A percentile compares a stretch with the other conserved stretches of the same genome.
These are phyloP conservation scores for Pseudozyma pruni DNA, from an alignment of 1,284 basidiomycete genomes.

Conservation along the genomic window DNA sequence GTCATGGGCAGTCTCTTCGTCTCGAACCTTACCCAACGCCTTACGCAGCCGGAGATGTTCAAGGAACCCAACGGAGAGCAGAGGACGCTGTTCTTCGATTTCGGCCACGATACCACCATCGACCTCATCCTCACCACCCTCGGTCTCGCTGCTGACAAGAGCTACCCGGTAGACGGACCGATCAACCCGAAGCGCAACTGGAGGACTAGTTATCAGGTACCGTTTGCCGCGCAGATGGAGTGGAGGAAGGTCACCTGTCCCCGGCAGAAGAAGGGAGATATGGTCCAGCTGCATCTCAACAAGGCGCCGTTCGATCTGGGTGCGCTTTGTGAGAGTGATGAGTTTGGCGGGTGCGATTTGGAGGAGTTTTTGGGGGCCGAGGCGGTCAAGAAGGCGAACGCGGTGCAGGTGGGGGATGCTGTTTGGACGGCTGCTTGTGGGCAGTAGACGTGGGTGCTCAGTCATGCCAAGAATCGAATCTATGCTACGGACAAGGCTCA, in stretches of 20 bases:
- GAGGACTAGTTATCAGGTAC: constrained; percentile 69
- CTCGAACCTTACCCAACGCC: constrained; percentile 71
- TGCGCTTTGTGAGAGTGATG: constrained; percentile 17
- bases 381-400: constrained; percentile 22
- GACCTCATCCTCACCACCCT: constrained; percentile 71
- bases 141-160: constrained; percentile 68
- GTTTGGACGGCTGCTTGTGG: constrained; percentile 36
- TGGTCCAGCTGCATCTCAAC: constrained; percentile 71
- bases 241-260: constrained; percentile 71
- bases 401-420: constrained; percentile 18
- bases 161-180: constrained; percentile 64
- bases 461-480: too few relatives aligned
- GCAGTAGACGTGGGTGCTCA: background rate
- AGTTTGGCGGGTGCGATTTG: constrained; percentile 21
- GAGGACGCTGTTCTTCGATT: constrained; percentile 68
- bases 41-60: constrained; percentile 21
- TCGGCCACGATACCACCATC: constrained; percentile 72
- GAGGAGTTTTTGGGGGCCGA: constrained; percentile 11
- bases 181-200: constrained; percentile 68
- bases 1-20: constrained; percentile 71
- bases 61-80: constrained; percentile 18
- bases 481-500: too few relatives aligned
- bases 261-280: constrained; percentile 67
- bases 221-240: constrained; percentile 71
- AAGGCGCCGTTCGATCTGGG: constrained; percentile 67